Evolutionary conservation across 2,329 filamentous ascomycete genomes (phyloP), one percentile per base, ranked within the genome.

Genomic region (Epichloe sibirici): DNA sequence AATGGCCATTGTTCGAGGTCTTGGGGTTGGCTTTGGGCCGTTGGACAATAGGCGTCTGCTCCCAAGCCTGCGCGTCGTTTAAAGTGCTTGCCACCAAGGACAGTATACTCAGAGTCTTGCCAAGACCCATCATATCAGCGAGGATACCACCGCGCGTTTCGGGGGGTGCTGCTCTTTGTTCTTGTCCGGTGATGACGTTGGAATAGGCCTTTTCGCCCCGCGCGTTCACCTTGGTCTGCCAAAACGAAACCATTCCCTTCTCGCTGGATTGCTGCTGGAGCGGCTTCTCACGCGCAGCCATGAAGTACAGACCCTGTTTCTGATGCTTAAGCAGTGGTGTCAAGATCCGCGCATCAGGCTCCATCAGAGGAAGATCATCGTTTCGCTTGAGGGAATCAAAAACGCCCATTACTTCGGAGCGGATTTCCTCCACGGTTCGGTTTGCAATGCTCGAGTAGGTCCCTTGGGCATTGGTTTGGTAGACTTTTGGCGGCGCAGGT

Each of bases 51-150:
- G 68, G 60, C 47, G 73, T 70, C 5, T 66, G 65, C 2, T 76
- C 76, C 78, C 88, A 97, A 1, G 74, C 67, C 9, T 66, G 62
- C 1, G 89, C 82, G 40, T 83, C 77, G 0, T 76, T 69, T 2
- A 83, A 67, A 0, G 88, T 87, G 34, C 77, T 77, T 2, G 83
- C 75, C 12, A 95, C 71, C 15, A 97, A 74, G 1, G 90, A 86
- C 1, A 97, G 73, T 17, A 96, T 85, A 62, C 88, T 95, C 49
- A 98, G 67, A 0, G 87, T 90, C 68, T 91, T 93, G 8, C 87
- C 87, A n/a, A 91, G 72, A 28, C 88, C 88, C 88, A 93, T 93
- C 82, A 90, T 88, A 64, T 91, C 87, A 13, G 86, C 87, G 21
- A 91, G 70, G 38, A 91, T 82, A 3, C 88, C 87, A 31, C 87